These are phyloP conservation scores for Alisma plantagoaquatica DNA, from an alignment of 106 monocot genomes.

Conservation along the genomic window DNA sequence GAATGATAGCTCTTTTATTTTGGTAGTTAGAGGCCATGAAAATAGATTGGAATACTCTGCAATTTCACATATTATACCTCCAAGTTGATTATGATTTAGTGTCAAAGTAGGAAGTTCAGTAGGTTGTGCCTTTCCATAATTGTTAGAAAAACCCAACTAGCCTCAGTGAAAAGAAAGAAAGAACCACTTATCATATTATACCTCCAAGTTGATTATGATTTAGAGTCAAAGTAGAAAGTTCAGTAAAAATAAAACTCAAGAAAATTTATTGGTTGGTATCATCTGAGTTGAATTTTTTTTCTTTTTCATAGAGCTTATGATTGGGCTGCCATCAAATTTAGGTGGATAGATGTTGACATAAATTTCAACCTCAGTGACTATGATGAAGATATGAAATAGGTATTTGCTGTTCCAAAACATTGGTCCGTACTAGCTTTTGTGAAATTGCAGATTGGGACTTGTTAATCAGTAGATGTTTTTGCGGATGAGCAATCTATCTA, in stretches of 20 bases:
- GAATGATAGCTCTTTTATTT: no score
- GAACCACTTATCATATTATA: no score
- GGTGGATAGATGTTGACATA: slow-evolving; percentile 21
- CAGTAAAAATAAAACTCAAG: not conserved
- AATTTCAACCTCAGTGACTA: slow-evolving; percentile 21
- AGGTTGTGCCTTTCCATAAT: no score
- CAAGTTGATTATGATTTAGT: no score
- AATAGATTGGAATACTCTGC: no score
- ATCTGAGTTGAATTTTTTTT: not conserved
- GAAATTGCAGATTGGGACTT: not conserved
- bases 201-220: no score
- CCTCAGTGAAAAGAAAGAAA: no score
- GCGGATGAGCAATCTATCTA: slow-evolving; percentile 71
- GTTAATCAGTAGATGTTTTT: not conserved
- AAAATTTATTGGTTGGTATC: not conserved
- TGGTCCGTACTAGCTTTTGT: not conserved
- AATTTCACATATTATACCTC: no score
- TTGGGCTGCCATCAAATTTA: slow-evolving; percentile 19
- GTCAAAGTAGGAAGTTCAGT: no score
- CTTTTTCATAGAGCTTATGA: slow-evolving; percentile 13
- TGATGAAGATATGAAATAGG: slow-evolving; percentile 18
- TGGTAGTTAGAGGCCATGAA: no score
- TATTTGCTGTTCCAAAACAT: not conserved
- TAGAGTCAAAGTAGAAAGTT: no score
- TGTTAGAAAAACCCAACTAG: no score